Conservation (phyloP, 768 basidiomycete species). For the Trametes gibbosa region DNA sequence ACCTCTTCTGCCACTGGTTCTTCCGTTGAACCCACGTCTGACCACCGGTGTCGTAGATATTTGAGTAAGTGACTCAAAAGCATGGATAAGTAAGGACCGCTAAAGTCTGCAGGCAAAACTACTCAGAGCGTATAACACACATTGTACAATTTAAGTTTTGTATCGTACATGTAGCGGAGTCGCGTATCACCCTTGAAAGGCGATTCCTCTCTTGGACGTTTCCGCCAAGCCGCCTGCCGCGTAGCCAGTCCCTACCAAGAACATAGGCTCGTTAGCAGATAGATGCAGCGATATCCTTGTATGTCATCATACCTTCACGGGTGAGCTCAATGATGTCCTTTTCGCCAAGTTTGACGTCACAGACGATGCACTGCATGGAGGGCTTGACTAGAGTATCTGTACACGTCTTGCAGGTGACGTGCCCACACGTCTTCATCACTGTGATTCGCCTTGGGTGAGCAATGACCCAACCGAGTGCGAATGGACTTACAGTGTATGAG, state of each 20-base stretch:
- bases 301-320: slow-evolving; percentile 69
- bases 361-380: slow-evolving; percentile 81
- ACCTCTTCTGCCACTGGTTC: too few relatives aligned
- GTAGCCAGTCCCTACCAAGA: slow-evolving; percentile 75
- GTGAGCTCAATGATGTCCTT: slow-evolving; percentile 80
- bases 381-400: slow-evolving; percentile 82
- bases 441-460: background rate
- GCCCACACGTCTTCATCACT: slow-evolving; percentile 87
- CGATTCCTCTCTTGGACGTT: slow-evolving; percentile 71
- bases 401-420: slow-evolving; percentile 91
- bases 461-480: background rate
- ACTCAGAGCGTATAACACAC: too few relatives aligned
- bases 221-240: slow-evolving; percentile 96
- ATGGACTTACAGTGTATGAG: slow-evolving; percentile 62
- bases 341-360: slow-evolving; percentile 63
- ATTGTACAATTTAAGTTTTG: too few relatives aligned
- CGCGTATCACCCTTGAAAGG: slow-evolving; percentile 73
- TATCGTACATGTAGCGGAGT: too few relatives aligned
- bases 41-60: too few relatives aligned
- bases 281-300: background rate
- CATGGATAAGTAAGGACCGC: too few relatives aligned
- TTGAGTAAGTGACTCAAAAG: too few relatives aligned
- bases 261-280: background rate
- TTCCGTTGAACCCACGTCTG: too few relatives aligned
- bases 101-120: too few relatives aligned